phyloP scores from a whole-genome alignment of 179 eudicot genomes.

The Sideroxylon spinosum region DNA sequence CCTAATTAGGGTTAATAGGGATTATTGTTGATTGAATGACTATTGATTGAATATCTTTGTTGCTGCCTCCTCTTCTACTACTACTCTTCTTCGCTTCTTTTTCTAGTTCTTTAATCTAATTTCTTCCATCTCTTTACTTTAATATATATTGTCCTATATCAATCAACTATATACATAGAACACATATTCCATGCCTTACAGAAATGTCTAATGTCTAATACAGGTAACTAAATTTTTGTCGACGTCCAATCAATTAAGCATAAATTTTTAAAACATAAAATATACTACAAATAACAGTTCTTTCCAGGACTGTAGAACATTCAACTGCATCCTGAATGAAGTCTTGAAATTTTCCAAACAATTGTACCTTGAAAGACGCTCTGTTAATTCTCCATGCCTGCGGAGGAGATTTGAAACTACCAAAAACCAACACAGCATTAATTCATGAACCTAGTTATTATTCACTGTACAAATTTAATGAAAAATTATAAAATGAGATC shows the following conservation, averaged over 20 bases:
- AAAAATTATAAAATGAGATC: not conserved
- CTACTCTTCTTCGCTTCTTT: no score
- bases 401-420: constrained; percentile 73
- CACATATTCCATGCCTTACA: no score
- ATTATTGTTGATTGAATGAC: no score
- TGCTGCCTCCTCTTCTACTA: no score
- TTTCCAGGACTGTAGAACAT: not conserved
- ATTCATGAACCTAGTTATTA: not conserved
- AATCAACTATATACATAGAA: no score
- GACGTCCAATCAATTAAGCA: not conserved
- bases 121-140: no score
- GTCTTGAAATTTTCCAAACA: not conserved
- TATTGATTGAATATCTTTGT: no score
- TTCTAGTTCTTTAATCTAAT: no score
- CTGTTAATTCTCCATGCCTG: constrained; percentile 72
- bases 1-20: no score
- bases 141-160: no score
- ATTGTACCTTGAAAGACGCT: constrained; percentile 74
- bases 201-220: no score
- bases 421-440: constrained; percentile 16
- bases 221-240: no score
- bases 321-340: not conserved
- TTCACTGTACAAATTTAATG: constrained; percentile 4
- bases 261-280: not conserved
- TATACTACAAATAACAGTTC: constrained; percentile 1